These are phyloP conservation scores for Abrus pulchellus DNA, from an alignment of 306 rosid genomes.

Conservation along the genomic window DNA sequence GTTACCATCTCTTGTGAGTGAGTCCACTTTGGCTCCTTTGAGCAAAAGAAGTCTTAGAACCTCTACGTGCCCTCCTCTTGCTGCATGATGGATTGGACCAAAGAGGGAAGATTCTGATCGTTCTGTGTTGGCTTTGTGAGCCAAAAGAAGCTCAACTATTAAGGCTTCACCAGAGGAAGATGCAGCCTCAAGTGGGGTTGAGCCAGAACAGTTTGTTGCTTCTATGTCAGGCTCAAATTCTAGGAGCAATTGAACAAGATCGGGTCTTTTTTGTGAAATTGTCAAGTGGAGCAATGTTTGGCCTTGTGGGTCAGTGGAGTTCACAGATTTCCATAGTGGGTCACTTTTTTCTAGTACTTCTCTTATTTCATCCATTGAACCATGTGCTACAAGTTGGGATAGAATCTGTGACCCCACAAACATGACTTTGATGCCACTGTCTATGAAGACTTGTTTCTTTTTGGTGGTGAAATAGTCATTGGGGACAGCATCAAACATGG, in stretches of 20 bases:
- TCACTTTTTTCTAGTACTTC: conserved; percentile 76
- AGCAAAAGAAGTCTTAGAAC: conserved; percentile 74
- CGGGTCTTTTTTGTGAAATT: conserved; percentile 60
- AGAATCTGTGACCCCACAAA: conserved; percentile 73
- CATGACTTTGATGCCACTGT: conserved; percentile 75
- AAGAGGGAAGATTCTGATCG: conserved; percentile 55
- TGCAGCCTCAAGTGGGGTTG: conserved; percentile 75
- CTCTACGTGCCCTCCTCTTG: conserved; percentile 71
- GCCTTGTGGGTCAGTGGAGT: conserved; percentile 67
- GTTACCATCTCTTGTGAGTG: conserved; percentile 66
- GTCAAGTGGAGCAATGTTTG: conserved; percentile 72
- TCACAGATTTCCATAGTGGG: conserved; percentile 64
- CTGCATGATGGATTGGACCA: conserved; percentile 74
- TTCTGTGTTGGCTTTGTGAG: conserved; percentile 68
- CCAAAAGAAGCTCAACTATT: conserved; percentile 81
- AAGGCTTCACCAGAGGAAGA: conserved; percentile 62
- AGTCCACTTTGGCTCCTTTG: conserved; percentile 72
- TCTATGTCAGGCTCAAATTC: conserved; percentile 76
- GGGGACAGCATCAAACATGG: conserved; percentile 74
- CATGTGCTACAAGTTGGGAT: conserved; percentile 64
- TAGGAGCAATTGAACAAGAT: conserved; percentile 77
- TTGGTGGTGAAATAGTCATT: conserved; percentile 80
- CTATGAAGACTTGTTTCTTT: conserved; percentile 84
- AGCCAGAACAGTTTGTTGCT: conserved; percentile 56
- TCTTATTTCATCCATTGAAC: conserved; percentile 72